Conservation (phyloP, 2,329 filamentous ascomycete genomes). For the Botrytis pseudocinerea region DNA sequence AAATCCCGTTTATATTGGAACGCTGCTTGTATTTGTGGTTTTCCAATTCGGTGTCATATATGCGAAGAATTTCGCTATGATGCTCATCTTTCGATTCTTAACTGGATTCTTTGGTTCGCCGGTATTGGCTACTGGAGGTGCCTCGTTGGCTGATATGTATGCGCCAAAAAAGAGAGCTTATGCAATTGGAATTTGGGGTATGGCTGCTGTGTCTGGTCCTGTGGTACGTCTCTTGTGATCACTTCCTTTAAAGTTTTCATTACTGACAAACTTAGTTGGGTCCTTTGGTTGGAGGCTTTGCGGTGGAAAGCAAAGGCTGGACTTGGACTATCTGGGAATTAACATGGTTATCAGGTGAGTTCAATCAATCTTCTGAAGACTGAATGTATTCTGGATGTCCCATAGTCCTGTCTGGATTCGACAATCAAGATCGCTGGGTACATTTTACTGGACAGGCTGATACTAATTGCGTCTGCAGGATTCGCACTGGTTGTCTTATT, state of each 20-base stretch:
- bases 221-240: conserved; percentile 40
- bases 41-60: conserved; percentile 50
- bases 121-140: conserved; percentile 59
- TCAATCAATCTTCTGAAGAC: not conserved
- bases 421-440: not conserved
- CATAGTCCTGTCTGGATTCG: not conserved
- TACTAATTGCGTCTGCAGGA: not conserved
- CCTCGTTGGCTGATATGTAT: conserved; percentile 50
- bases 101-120: conserved; percentile 65
- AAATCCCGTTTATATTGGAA: conserved; percentile 66
- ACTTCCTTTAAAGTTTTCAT: not conserved
- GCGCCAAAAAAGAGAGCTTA: conserved; percentile 57
- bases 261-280: conserved; percentile 45
- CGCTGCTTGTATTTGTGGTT: conserved; percentile 65
- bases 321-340: conserved; percentile 60
- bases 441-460: not conserved
- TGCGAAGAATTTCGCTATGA: conserved; percentile 53
- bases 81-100: conserved; percentile 60
- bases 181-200: conserved; percentile 59
- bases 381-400: not conserved
- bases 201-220: conserved; percentile 47
- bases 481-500: conserved; percentile 59
- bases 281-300: conserved; percentile 60
- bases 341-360: conserved; percentile 55
- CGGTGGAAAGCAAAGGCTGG: conserved; percentile 57